These are phyloP conservation scores for Lentinula aciculospora DNA, from an alignment of 768 basidiomycete genomes.

Conservation along the genomic window DNA sequence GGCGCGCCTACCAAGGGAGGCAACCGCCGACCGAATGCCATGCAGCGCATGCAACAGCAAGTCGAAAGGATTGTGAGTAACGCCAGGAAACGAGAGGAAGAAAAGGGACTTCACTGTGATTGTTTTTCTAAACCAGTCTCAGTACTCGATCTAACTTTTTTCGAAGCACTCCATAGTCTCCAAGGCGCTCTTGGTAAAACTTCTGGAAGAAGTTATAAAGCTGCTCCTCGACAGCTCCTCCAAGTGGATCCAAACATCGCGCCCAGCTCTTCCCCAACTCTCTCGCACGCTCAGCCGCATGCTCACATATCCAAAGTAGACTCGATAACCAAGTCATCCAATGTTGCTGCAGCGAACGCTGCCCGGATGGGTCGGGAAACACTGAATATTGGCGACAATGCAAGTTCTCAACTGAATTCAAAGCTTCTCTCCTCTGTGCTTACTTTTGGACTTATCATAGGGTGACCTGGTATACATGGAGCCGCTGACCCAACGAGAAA, in stretches of 20 bases:
- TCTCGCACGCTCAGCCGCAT: conserved; percentile 40
- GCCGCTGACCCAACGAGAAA: conserved; percentile 74
- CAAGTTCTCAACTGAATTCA: conserved; percentile 20
- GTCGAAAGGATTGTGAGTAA: conserved; percentile 95
- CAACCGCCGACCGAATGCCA: conserved; percentile 72
- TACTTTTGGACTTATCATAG: conserved; percentile 30
- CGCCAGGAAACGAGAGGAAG: conserved; percentile 80
- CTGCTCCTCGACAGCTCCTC: conserved; percentile 92
- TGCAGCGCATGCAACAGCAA: conserved; percentile 92
- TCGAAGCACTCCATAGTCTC: conserved; percentile 62
- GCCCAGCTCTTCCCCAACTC: conserved; percentile 34
- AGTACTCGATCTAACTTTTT: conserved; percentile 5
- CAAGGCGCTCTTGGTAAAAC: conserved; percentile 95
- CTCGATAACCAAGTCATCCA: conserved; percentile 26
- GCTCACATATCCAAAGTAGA: conserved; percentile 50
- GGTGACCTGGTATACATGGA: conserved; percentile 60
- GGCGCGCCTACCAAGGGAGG: conserved; percentile 68
- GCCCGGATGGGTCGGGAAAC: conserved; percentile 72
- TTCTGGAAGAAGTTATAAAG: conserved; percentile 88
- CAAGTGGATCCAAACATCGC: conserved; percentile 64
- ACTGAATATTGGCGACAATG: conserved; percentile 55
- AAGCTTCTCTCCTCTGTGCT: background rate
- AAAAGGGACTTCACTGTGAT: conserved; percentile 64
- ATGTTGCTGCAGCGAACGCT: conserved; percentile 65
- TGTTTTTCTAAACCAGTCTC: background rate